phyloP scores from a whole-genome alignment of 441 rosid species.

The Erodium texanum region DNA sequence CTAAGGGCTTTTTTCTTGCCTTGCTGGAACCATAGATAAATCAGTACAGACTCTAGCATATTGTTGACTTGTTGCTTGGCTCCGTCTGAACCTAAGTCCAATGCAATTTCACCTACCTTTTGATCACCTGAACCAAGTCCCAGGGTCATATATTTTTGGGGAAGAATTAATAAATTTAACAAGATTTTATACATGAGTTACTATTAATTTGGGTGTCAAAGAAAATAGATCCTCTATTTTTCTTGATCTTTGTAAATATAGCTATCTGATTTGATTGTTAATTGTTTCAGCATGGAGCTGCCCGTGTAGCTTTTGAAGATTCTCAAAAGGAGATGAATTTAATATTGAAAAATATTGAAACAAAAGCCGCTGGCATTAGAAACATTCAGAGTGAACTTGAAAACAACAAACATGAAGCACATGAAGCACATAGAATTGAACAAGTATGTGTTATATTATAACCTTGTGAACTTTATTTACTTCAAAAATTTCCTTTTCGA shows the following conservation, averaged over 20 bases:
- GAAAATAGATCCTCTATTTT: neutral
- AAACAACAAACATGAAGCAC: conserved; percentile 50
- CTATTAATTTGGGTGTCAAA: neutral
- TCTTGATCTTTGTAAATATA: neutral
- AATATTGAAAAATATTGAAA: conserved; percentile 41
- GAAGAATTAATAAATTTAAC: neutral
- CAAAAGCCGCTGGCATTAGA: conserved; percentile 32
- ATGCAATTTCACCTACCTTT: neutral
- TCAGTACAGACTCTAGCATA: neutral
- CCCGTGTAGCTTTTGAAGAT: conserved; percentile 59
- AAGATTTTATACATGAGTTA: neutral
- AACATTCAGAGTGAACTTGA: conserved; percentile 48
- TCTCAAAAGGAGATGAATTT: conserved; percentile 64
- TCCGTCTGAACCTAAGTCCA: neutral
- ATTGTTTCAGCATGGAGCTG: conserved; percentile 72
- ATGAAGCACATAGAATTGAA: conserved; percentile 61
- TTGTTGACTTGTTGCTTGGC: neutral
- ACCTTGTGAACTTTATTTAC: conserved; percentile 10
- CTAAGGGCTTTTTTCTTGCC: neutral
- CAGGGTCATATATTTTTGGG: neutral
- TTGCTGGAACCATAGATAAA: neutral
- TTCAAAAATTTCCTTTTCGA: conserved; percentile 7
- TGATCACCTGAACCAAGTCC: neutral
- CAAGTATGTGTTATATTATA: conserved; percentile 37
- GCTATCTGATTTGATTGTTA: conserved; percentile 18